Evolutionary conservation across 768 basidiomycete genomes (phyloP), one percentile per base, ranked within the genome.

Genomic region (Tylopilus vinaceipallidus): DNA sequence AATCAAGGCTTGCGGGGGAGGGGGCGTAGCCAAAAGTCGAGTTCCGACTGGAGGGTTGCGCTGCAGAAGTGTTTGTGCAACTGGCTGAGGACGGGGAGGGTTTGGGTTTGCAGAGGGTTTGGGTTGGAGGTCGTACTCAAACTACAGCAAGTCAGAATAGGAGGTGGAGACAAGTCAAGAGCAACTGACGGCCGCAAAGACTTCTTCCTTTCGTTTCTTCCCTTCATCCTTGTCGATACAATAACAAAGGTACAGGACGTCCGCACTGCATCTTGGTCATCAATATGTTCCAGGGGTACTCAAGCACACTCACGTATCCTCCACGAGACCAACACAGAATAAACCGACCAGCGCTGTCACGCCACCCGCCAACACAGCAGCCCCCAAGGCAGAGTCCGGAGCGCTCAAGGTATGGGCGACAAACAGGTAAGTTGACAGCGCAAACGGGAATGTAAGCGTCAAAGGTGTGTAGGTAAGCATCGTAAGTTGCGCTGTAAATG

Each of bases 371-470:
- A 95, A 72, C 14, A 95, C 56, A 1, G 88, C 82, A 19, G 88
- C 87, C 12, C 83, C 76, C 8, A 93, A 73, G 0, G 91, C 90
- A 58, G 87, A 78, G 39, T 83, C 66, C 0, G 91, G 89, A 22
- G 83, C 81, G 16, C 67, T 64, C 19, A 92, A 69, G 0, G 87
- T 85, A 67, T 91, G 89, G 2, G 91, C 87, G n/a, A 92, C 88
- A 57, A 95, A 90, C 17, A 98, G 68, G 66, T 95, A 97, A 5
- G 91, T 88, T 32, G 80, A 71, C 24, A 95, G 72, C 13, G 91
- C 84, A 54, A 91, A 88, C 6, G 91, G 88, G 54, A 94, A 78
- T 1, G 89, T 88, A 52, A 93, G 72, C 1, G 86, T 88, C 42
- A 91, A 72, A 16, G 92, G 87, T 12, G 88, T 80, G 24, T 80